Percentiles rank a stretch among this genome's conserved stretches.
Evolutionary conservation across 2,329 filamentous ascomycete species (phyloP).

Genomic region (Xylariaceae sp.): DNA sequence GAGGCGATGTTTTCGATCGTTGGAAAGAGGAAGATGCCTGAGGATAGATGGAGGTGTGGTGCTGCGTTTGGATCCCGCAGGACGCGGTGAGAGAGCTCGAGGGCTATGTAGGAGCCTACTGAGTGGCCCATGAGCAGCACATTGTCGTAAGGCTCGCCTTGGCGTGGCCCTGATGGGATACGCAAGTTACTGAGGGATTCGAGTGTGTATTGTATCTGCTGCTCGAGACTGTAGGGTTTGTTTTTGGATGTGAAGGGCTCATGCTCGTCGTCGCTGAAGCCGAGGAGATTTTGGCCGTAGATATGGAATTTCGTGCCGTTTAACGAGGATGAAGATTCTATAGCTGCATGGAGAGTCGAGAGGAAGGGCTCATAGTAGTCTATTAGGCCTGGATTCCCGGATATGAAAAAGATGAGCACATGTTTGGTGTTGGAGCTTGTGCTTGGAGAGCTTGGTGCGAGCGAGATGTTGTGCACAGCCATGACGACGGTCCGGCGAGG

Average conservation of each 20-base stretch:
- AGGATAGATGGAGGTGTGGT: conserved; percentile 41
- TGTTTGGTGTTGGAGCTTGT: conserved; percentile 10
- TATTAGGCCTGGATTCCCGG: conserved; percentile 74
- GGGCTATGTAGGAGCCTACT: conserved; percentile 68
- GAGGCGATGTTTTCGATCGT: conserved; percentile 69
- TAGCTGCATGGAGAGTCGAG: conserved; percentile 50
- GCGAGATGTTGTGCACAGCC: conserved; percentile 11
- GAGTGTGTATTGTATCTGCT: conserved; percentile 49
- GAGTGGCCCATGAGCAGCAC: conserved; percentile 72
- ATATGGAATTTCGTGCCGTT: conserved; percentile 47
- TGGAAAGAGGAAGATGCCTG: conserved; percentile 68
- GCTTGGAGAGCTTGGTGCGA: conserved; percentile 6
- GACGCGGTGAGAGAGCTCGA: conserved; percentile 64
- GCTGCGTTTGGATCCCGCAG: conserved; percentile 35
- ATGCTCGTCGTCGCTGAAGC: conserved; percentile 56
- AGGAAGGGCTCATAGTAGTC: conserved; percentile 72
- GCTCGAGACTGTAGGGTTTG: conserved; percentile 51
- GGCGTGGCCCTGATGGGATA: conserved; percentile 27
- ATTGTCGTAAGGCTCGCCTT: conserved; percentile 47
- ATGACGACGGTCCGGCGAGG: conserved; percentile 1
- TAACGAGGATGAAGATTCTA: conserved; percentile 40
- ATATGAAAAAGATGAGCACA: conserved; percentile 67
- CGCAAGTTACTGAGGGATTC: conserved; percentile 35
- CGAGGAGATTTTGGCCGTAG: conserved; percentile 56
- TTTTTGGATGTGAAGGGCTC: conserved; percentile 39